Evolutionary conservation across 306 rosid genomes (phyloP).

Genomic region (Prunus dulcis): DNA sequence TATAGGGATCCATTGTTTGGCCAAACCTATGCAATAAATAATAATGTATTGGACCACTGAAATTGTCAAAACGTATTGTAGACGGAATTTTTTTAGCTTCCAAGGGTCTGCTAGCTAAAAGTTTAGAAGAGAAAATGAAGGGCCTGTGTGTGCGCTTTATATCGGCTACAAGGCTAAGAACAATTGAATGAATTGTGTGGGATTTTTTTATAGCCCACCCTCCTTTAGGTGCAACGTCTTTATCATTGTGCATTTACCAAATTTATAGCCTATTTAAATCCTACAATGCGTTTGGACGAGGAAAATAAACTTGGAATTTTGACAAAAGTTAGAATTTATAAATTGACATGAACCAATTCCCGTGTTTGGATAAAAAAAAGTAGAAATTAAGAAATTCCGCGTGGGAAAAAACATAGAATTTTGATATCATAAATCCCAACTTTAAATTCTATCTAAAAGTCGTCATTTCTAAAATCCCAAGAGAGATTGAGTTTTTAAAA

Average conservation of each 20-base stretch:
- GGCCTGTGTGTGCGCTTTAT: not conserved
- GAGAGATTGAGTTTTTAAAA: too few relatives aligned
- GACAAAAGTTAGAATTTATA: too few relatives aligned
- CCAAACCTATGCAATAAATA: not conserved
- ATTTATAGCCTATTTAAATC: not conserved
- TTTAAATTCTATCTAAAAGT: too few relatives aligned
- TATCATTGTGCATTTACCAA: not conserved
- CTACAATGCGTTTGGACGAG: not conserved
- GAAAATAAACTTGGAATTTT: too few relatives aligned
- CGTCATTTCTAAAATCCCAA: too few relatives aligned
- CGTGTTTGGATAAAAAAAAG: too few relatives aligned
- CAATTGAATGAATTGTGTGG: not conserved
- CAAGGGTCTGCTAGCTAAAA: not conserved
- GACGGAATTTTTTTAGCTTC: not conserved
- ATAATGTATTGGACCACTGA: not conserved
- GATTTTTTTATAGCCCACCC: not conserved
- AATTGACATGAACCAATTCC: too few relatives aligned
- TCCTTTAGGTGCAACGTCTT: not conserved
- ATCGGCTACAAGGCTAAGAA: not conserved
- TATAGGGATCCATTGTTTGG: not conserved
- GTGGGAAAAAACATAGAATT: too few relatives aligned
- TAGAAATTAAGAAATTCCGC: too few relatives aligned
- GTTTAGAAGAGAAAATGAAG: conserved; percentile 20
- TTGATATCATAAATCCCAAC: too few relatives aligned
- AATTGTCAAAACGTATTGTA: not conserved